Evolutionary conservation across 2,329 filamentous ascomycete genomes (phyloP), one percentile per base, ranked within the genome.

Genomic region (Trichoderma sp.): DNA sequence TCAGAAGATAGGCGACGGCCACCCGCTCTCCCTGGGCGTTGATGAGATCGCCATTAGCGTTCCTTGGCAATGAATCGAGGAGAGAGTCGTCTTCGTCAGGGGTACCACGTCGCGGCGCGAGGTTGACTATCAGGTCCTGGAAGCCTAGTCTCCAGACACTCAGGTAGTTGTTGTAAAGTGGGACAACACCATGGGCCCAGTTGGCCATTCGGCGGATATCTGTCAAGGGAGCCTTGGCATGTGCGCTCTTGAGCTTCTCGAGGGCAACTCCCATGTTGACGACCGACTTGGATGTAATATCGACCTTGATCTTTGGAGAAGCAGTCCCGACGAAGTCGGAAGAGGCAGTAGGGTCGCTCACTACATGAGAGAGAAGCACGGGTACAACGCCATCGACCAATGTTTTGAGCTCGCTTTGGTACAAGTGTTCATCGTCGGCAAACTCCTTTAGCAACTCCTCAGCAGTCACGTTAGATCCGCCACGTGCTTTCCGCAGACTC

Each of bases 321-420:
- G 86, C 85, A 11, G 87, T 85, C 20, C 88, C 88, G 77, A 95
- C 94, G 3, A 95, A 84, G 5, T 91, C 90, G 23, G 89, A 87
- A 3, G 89, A 87, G 62, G 17, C 17, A 32, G 90, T 85, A 15
- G 87, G 87, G 1, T 90, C 90, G 73, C 92, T 92, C 13, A 98
- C 87, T 9, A 97, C 93, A 74, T 94, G 93, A 11, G 91, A 93
- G 66, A 99, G 84, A 2, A 99, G 87, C 2, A 98, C 95, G 0
- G 96, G 96, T 70, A 99, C 93, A 26, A 99, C 95, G 70, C 96
- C 96, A 76, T 97, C 95, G 8, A 98, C 95, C 36, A 99, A 83
- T 0, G 96, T 98, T 78, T 94, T 94, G 36, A 99, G 86, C 81
- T 99, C 96, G 69, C 95, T 89, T 81, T 92, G 91, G 78, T 98